Evolutionary conservation across 2,329 filamentous ascomycete species (phyloP).

Genomic region (Parastagonospora avenae): DNA sequence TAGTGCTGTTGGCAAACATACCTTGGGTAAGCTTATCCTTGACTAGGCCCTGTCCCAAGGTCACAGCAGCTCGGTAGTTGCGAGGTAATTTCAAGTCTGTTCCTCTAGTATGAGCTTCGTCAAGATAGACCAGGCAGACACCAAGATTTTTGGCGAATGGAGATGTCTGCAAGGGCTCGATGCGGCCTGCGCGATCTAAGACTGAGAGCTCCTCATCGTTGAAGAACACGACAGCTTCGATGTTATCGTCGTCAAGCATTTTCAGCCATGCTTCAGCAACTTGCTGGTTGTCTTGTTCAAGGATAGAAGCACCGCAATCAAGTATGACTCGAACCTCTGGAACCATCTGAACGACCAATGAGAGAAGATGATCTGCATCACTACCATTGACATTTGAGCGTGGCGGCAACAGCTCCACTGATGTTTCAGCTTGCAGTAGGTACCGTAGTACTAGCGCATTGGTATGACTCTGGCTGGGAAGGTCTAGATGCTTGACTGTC

Average conservation of each 20-base stretch:
- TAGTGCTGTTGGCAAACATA: neutral
- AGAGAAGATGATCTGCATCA: slow-evolving; percentile 53
- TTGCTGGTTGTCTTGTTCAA: slow-evolving; percentile 59
- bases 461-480: slow-evolving; percentile 63
- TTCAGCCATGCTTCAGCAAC: slow-evolving; percentile 59
- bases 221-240: slow-evolving; percentile 59
- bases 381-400: neutral
- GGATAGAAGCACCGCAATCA: slow-evolving; percentile 72
- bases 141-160: slow-evolving; percentile 63
- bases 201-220: slow-evolving; percentile 62
- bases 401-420: slow-evolving; percentile 34
- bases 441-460: slow-evolving; percentile 69
- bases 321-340: slow-evolving; percentile 63
- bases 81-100: slow-evolving; percentile 68
- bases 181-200: slow-evolving; percentile 53
- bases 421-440: slow-evolving; percentile 55
- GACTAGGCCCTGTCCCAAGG: slow-evolving; percentile 66
- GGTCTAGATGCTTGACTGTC: slow-evolving; percentile 61
- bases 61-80: slow-evolving; percentile 68
- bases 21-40: slow-evolving; percentile 75
- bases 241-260: slow-evolving; percentile 45
- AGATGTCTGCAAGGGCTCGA: slow-evolving; percentile 62
- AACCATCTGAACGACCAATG: slow-evolving; percentile 48
- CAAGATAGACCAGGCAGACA: slow-evolving; percentile 68
- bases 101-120: slow-evolving; percentile 72